phyloP scores from a whole-genome alignment of 805 yeast genomes.

The Suhomyces sp. region DNA sequence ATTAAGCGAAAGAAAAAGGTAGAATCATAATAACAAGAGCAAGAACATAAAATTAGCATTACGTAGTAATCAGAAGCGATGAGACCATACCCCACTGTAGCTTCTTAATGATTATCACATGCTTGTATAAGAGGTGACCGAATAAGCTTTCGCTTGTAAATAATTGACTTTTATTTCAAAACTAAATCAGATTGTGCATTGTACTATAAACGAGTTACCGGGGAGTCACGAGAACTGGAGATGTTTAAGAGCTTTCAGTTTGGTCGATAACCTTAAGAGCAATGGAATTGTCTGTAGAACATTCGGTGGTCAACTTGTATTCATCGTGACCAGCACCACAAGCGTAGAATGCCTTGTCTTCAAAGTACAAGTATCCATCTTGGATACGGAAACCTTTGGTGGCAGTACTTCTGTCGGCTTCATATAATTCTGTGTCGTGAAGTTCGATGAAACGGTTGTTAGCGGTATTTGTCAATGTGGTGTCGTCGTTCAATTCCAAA shows the following conservation, averaged over 20 bases:
- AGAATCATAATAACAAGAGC: no score
- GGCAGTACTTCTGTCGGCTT: constrained; percentile 5
- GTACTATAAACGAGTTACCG: no score
- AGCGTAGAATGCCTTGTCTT: constrained; percentile 11
- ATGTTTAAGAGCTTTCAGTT: no score
- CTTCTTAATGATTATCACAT: not conserved
- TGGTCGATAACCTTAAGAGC: constrained; percentile 8
- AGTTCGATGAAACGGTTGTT: constrained; percentile 17
- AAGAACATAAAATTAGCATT: no score
- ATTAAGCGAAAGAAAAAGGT: constrained; percentile 6
- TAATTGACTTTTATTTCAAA: no score
- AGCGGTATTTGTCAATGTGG: constrained; percentile 19
- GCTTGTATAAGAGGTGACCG: no score
- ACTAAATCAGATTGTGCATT: no score
- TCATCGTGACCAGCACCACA: constrained; percentile 9
- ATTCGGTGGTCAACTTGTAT: constrained; percentile 8
- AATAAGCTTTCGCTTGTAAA: no score
- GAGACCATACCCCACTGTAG: not conserved
- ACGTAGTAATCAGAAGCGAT: not conserved
- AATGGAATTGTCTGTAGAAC: constrained; percentile 9
- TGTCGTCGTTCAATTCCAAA: constrained; percentile 24
- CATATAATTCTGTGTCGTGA: constrained; percentile 7
- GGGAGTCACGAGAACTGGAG: no score
- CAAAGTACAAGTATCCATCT: constrained; percentile 14
- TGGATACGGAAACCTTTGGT: constrained; percentile 11